Conservation (phyloP, 192 early-diverging fungal genomes). For the Jimgerdemannia lactiflua region DNA sequence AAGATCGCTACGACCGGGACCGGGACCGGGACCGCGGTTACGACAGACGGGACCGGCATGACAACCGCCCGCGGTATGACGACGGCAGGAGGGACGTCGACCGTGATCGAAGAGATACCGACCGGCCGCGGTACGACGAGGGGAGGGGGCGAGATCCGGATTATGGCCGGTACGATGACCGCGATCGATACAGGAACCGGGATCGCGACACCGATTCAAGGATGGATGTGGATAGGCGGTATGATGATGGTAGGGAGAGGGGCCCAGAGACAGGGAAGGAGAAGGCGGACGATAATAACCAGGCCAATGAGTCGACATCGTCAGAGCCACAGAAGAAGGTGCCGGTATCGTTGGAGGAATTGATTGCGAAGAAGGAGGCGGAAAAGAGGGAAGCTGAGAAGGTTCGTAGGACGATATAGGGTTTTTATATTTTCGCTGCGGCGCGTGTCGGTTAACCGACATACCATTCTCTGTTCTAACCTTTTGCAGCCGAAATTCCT, state of each 20-base stretch:
- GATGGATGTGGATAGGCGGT: constrained; percentile 4
- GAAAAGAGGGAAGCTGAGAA: constrained; percentile 62
- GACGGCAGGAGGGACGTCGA: constrained; percentile 9
- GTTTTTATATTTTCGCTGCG: neutral
- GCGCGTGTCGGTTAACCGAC: neutral
- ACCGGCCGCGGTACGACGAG: constrained; percentile 6
- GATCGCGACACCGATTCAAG: constrained; percentile 3
- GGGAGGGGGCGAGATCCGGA: constrained; percentile 14
- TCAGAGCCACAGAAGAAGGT: constrained; percentile 34
- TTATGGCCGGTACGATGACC: constrained; percentile 14
- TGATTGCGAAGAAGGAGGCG: constrained; percentile 62
- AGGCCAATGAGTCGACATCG: neutral
- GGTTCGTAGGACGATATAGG: constrained; percentile 24
- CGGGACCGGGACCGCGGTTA: constrained; percentile 13
- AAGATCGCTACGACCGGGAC: constrained; percentile 32
- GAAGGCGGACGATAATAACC: constrained; percentile 10
- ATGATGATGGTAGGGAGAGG: constrained; percentile 9
- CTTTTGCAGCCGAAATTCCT: constrained; percentile 72
- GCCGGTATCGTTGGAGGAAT: constrained; percentile 77
- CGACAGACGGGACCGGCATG: constrained; percentile 15
- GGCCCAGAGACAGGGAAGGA: neutral
- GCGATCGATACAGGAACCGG: constrained; percentile 8
- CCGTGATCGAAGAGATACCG: neutral
- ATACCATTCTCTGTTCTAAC: neutral
- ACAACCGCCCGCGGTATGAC: constrained; percentile 15